Evolutionary conservation across 192 early-diverging fungal genomes (phyloP), one percentile per base, ranked within the genome.

Genomic region (Coemansia sp.): DNA sequence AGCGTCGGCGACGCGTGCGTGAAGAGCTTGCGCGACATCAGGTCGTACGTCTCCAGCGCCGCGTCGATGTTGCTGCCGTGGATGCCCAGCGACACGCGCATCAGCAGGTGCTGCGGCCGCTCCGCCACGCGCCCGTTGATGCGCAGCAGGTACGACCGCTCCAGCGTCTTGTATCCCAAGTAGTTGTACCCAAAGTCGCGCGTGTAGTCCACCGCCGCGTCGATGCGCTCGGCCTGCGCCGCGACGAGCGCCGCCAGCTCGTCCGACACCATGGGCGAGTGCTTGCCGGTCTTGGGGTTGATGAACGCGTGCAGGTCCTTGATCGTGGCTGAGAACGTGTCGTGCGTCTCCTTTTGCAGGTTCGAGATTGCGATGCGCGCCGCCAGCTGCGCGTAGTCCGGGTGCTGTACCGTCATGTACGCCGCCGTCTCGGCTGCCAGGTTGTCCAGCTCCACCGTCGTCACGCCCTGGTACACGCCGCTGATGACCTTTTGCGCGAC

Each of bases 111-210:
- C 78, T 99, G 97, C 17, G 97, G 97, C 36, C 97, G 79, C 83
- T 99, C 96, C 3, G 93, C 96, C 31, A 96, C 89, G 59, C 89
- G 89, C 35, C 90, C 89, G 65, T 93, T 89, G 78, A 98, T 91
- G 59, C 89, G 86, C 62, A 99, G 84, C 24, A 99, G 87, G 70
- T 99, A 99, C 39, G 91, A 93, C 24, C 97, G 90, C 85, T 99
- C 97, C 8, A 99, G 88, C 11, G 96, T 99, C 86, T 99, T 99
- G 91, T 98, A 98, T 9, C 97, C 97, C 90, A 99, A 99, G 86
- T 89, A 99, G 84, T 96, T 96, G 87, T 98, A 99, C 69, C 89
- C 92, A 76, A 94, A 98, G 73, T 99, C 97, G 67, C 95, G 92
- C 72, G 98, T 93, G 74, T 98, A 99, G 71, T 95, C 96, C 60